Evolutionary conservation across 345 rosid species (phyloP), one percentile per base, ranked within the genome.

Genomic region (Rhodamnia argentea): DNA sequence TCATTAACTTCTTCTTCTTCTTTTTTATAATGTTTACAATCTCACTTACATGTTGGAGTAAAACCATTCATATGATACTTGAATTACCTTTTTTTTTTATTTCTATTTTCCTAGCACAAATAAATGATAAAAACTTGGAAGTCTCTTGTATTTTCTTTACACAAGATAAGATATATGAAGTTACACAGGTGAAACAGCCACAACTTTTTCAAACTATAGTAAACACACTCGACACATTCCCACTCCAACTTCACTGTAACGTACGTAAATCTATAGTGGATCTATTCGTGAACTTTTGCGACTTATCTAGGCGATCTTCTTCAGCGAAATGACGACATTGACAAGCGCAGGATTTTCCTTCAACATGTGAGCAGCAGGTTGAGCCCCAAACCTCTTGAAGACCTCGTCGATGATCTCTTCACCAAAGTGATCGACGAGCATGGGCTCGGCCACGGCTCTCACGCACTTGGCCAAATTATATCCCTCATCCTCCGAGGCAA

Each of bases 361-460:
- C 1, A 82, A 78, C 86, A 86, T 85, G 22, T 13, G 59, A 18
- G 85, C 78, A 1, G 44, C 56, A 6, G 85, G 15, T 32, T 70
- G 82, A 9, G 3, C 85, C 70, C 20, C 11, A 70, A 83, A 89
- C 64, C 90, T 85, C 6, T 18, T 10, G 82, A 89, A 90, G n/a
- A 88, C 84, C n/a, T 88, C 90, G 9, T 89, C 91, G 18, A 89
- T 85, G 32, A 86, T 62, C 24, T 26, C 87, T 70, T 89, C 91
- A 16, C 91, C 92, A 40, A 92, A 94, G 50, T 94, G 95, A 84
- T 88, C 87, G 14, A 89, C 53, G 15, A 93, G 93, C 89, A 94
- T 84, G 4, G 93, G 95, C 83, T 93, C 96, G 13, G 91, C 86
- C 87, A 89, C 96, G 4, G 96, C 94, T 87, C 95, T 90, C 50